Evolutionary conservation across 768 basidiomycete genomes (phyloP), one percentile per base, ranked within the genome.

Genomic region (Termitomyces bulborhizus): DNA sequence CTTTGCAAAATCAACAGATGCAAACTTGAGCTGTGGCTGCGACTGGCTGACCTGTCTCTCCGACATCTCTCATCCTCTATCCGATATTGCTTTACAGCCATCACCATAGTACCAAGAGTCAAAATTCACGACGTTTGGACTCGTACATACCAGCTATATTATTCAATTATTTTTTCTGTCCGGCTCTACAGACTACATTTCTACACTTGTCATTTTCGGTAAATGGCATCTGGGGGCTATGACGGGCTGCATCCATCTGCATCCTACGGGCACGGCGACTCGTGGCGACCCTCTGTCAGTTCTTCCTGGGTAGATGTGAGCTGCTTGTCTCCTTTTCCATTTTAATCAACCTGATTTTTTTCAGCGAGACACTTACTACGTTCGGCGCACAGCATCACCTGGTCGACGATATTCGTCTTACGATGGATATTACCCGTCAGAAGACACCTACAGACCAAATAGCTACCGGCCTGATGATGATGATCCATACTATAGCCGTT

Each of bases 371-470:
- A 43, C 66, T 51, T 64, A 63, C 59, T 59, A 64, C 51, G 61
- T 66, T 63, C 76, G 76, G 53, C 74, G 73, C 59, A 74, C 77
- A 42, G 77, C 78, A 43, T 80, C 85, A 47, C 70, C 78, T 34
- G 68, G 77, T 57, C 71, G 78, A 40, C 71, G 76, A 54, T 72
- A 68, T 55, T 44, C 61, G 15, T 62, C 76, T 27, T 81, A 81
- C 60, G 80, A 85, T 61, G 76, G 75, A 48, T 84, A 83, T 65
- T 70, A 73, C 31, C 76, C 79, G 29, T 66, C 51, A 27, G 58
- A 57, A 18, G 58, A 62, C 34, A 62, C 27, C 21, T 62, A 62
- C 46, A 59, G 60, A 49, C 57, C 61, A 12, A 58, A 57, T 21
- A 57, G 15, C 36, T 65, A 65, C 45, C 58, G 64, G 6, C 57